Percentiles rank a stretch among this genome's conserved stretches.
Conservation (phyloP, 2,329 filamentous ascomycete genomes). For the Colletotrichum melonis region DNA sequence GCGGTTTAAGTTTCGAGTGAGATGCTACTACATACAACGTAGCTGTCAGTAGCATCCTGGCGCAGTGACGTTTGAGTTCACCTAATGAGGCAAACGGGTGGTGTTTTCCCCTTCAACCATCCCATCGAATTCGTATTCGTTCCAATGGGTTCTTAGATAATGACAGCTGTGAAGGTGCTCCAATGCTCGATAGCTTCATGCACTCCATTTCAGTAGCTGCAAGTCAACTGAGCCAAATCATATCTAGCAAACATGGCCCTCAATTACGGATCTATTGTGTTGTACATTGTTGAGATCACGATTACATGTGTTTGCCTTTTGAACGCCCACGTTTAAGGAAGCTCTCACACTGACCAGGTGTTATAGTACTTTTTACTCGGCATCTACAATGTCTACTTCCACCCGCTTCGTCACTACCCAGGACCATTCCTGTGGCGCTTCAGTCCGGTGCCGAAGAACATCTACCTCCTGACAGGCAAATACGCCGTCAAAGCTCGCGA, state of each 20-base stretch:
- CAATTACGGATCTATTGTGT: not conserved
- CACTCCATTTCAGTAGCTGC: not conserved
- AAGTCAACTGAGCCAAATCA: not conserved
- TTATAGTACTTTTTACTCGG: constrained; percentile 19
- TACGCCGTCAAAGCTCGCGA: constrained; percentile 20
- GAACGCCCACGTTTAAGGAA: too few species aligned
- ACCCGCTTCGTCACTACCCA: constrained; percentile 46
- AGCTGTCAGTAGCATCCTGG: not conserved
- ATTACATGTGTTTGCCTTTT: not conserved
- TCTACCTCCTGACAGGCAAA: constrained; percentile 13
- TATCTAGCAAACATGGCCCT: not conserved
- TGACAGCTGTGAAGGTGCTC: too few species aligned
- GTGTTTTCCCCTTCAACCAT: constrained; percentile 3
- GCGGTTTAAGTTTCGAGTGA: constrained; percentile 18
- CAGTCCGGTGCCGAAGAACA: constrained; percentile 26
- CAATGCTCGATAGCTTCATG: not conserved
- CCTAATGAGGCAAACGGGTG: not conserved
- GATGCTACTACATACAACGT: not conserved
- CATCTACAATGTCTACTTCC: constrained; percentile 47
- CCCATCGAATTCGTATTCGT: constrained; percentile 30
- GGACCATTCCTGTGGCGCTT: constrained; percentile 39
- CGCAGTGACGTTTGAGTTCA: constrained; percentile 11
- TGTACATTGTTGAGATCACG: not conserved
- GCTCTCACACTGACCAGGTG: not conserved
- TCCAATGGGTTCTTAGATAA: not conserved